A percentile compares a stretch with the other conserved stretches of the same genome.
Evolutionary conservation across 108 stramenopile genomes (phyloP).

Genomic region (Cyclotella choctawhatcheeana): DNA sequence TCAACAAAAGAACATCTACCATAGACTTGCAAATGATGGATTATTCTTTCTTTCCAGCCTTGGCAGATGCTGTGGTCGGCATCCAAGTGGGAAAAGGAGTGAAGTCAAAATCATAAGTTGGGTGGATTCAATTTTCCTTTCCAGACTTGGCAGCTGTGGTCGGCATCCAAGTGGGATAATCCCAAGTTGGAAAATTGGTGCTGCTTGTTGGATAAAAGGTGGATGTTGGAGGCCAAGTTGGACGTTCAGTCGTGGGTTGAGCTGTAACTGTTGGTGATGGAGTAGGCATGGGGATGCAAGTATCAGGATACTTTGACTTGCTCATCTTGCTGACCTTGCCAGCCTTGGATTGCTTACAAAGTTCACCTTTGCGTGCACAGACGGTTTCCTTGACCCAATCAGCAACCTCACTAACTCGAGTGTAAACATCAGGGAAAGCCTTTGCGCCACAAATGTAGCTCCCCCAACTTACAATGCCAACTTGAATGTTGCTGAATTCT

Average conservation of each 20-base stretch:
- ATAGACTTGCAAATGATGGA: too few relatives aligned
- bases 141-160: background rate
- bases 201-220: background rate
- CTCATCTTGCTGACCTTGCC: constrained; percentile 2
- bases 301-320: constrained; percentile 7
- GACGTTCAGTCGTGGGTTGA: background rate
- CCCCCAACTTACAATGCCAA: constrained; percentile 8
- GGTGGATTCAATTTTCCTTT: too few relatives aligned
- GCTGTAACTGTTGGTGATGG: background rate
- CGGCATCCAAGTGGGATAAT: background rate
- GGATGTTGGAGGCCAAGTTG: background rate
- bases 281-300: background rate
- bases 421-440: background rate
- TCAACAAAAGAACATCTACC: too few relatives aligned
- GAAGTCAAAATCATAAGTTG: too few relatives aligned
- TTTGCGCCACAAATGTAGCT: background rate
- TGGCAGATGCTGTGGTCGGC: too few relatives aligned
- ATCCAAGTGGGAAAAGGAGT: too few relatives aligned
- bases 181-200: background rate
- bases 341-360: background rate
- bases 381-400: constrained; percentile 16
- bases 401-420: constrained; percentile 4
- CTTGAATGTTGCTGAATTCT: background rate
- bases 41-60: too few relatives aligned
- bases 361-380: constrained; percentile 1